Conservation (phyloP, 352 stramenopile species). For the Phytophthora ramorum region DNA sequence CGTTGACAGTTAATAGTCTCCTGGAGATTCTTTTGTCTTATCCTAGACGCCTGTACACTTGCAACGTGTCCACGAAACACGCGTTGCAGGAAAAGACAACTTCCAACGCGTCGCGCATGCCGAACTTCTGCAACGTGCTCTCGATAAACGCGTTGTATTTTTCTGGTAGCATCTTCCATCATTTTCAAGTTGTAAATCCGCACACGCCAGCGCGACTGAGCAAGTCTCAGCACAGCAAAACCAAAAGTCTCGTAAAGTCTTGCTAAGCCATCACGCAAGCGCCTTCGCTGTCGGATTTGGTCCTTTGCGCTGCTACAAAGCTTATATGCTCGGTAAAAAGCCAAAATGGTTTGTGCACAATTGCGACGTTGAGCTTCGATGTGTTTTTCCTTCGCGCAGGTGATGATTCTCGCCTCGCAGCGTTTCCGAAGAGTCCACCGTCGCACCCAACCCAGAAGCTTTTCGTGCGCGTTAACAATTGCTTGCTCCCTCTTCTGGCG, state of each 20-base stretch:
- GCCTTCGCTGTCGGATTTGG: background rate
- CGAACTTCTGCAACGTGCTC: background rate
- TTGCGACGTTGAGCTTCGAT: background rate
- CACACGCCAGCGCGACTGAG: conserved; percentile 7
- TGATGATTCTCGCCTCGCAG: conserved; percentile 11
- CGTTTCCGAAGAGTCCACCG: conserved; percentile 19
- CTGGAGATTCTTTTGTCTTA: conserved; percentile 1
- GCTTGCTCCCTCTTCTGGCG: conserved; percentile 5
- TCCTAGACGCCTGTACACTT: conserved; percentile 1
- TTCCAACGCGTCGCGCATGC: background rate
- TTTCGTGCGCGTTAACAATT: conserved; percentile 5
- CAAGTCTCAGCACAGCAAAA: background rate
- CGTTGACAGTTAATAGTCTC: background rate
- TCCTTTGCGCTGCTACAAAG: conserved; percentile 5
- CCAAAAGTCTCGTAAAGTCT: conserved; percentile 1
- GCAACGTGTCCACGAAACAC: conserved; percentile 13
- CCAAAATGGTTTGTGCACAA: conserved; percentile 10
- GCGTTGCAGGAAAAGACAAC: conserved; percentile 18
- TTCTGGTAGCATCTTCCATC: conserved; percentile 2
- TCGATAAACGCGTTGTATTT: conserved; percentile 19
- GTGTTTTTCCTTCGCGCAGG: conserved; percentile 7
- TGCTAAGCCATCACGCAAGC: conserved; percentile 5
- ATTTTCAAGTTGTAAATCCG: background rate
- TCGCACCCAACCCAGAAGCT: conserved; percentile 16
- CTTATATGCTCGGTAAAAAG: conserved; percentile 15